A percentile compares a stretch with the other conserved stretches of the same genome.
Evolutionary conservation across 371 early-diverging fungal genomes (phyloP).

Genomic region (Mortierella polycephala): DNA sequence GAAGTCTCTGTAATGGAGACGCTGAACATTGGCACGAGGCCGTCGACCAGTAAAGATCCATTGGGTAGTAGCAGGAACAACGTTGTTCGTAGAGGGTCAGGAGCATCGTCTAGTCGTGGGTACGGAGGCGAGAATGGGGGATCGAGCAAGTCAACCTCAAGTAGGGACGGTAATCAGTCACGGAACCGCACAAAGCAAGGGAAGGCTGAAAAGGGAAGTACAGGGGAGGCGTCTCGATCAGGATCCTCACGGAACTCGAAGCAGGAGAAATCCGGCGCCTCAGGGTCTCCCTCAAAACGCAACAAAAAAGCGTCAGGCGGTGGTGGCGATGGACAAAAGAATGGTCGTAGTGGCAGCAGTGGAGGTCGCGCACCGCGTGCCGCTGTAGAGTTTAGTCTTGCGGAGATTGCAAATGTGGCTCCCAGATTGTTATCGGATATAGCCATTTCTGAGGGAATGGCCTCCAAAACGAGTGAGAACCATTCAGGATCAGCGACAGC

Average conservation of each 20-base stretch:
- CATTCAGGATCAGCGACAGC: slow-evolving; percentile 8
- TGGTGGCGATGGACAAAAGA: slow-evolving; percentile 18
- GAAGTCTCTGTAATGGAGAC: slow-evolving; percentile 48
- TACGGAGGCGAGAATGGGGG: slow-evolving; percentile 4
- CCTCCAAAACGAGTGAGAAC: neutral
- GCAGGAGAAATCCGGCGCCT: slow-evolving; percentile 20
- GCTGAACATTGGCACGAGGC: slow-evolving; percentile 46
- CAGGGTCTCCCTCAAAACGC: slow-evolving; percentile 15
- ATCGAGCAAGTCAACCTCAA: slow-evolving; percentile 4
- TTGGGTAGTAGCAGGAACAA: slow-evolving; percentile 8
- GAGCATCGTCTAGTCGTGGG: slow-evolving; percentile 5
- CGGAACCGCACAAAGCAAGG: slow-evolving; percentile 18
- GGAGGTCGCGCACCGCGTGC: slow-evolving; percentile 34
- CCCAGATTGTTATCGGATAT: slow-evolving; percentile 16
- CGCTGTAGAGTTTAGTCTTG: slow-evolving; percentile 41
- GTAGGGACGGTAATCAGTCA: slow-evolving; percentile 16
- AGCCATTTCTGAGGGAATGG: slow-evolving; percentile 5
- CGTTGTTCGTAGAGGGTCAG: slow-evolving; percentile 9
- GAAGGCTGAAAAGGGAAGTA: slow-evolving; percentile 18
- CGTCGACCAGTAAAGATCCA: slow-evolving; percentile 19
- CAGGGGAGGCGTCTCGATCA: slow-evolving; percentile 9
- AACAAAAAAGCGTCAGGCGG: slow-evolving; percentile 30
- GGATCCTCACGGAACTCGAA: slow-evolving; percentile 16
- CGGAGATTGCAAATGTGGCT: slow-evolving; percentile 46
- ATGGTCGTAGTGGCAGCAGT: slow-evolving; percentile 19